Percentiles rank a stretch among this genome's conserved stretches.
phyloP scores from a whole-genome alignment of 139 green algal species.

The Deuterostichococcus epilithicus region DNA sequence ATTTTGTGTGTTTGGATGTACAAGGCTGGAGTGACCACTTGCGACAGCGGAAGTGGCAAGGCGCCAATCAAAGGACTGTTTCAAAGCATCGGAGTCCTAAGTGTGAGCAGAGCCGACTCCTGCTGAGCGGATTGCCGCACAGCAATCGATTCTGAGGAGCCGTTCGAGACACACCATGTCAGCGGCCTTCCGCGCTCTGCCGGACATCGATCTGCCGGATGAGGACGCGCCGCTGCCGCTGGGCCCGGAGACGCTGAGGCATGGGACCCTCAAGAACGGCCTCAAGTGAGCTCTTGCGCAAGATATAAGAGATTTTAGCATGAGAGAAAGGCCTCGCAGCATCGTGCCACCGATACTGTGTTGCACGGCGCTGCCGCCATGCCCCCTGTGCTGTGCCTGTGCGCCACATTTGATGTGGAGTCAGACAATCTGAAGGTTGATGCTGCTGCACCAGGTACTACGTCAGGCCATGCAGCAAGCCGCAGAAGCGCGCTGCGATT shows the following conservation, averaged over 20 bases:
- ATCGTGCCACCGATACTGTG: not conserved
- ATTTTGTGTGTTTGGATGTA: not conserved
- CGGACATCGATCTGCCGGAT: not conserved
- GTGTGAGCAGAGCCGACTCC: not conserved
- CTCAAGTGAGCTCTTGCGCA: not conserved
- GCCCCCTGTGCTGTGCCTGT: not conserved
- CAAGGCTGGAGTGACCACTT: not conserved
- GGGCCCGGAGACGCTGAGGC: not conserved
- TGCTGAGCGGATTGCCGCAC: not conserved
- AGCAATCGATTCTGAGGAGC: not conserved
- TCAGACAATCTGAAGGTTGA: not conserved
- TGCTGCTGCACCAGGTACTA: conserved; percentile 86
- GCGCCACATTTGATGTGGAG: not conserved
- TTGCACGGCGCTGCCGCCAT: not conserved
- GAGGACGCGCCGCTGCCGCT: not conserved
- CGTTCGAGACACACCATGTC: not conserved
- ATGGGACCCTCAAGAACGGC: not conserved
- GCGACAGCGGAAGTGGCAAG: too few relatives aligned
- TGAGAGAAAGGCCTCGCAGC: not conserved
- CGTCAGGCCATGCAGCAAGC: conserved; percentile 61
- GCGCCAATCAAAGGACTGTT: too few relatives aligned
- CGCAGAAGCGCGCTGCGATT: conserved; percentile 59
- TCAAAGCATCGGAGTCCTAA: too few relatives aligned
- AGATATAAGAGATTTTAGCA: not conserved
- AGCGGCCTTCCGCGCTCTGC: conserved; percentile 1